Conservation (phyloP, 2,329 filamentous ascomycete species). For the Aspergillus clavatus region DNA sequence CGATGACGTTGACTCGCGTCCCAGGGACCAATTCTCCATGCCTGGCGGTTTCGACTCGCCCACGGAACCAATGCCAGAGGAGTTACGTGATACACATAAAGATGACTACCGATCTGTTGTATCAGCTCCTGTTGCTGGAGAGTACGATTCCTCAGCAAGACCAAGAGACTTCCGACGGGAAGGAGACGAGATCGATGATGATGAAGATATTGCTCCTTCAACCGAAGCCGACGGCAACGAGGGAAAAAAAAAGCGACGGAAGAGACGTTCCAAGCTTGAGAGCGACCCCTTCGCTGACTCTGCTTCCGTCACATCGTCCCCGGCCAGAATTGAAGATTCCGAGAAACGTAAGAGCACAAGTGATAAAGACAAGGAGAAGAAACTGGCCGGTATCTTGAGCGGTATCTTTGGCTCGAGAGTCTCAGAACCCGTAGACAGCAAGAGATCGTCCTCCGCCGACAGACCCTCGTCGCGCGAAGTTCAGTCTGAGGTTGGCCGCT, state of each 20-base stretch:
- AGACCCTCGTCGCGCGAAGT: conserved; percentile 28
- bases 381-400: conserved; percentile 31
- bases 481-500: conserved; percentile 33
- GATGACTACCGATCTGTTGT: conserved; percentile 17
- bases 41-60: neutral
- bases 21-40: neutral
- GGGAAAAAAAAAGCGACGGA: conserved; percentile 24
- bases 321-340: conserved; percentile 28
- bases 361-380: conserved; percentile 30
- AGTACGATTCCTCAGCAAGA: conserved; percentile 9
- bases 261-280: conserved; percentile 24
- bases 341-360: conserved; percentile 31
- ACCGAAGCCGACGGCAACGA: conserved; percentile 12
- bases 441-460: conserved; percentile 24
- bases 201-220: conserved; percentile 11
- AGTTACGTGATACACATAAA: neutral
- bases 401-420: conserved; percentile 37
- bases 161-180: conserved; percentile 19
- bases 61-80: neutral
- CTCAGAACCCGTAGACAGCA: conserved; percentile 25
- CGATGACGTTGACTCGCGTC: neutral
- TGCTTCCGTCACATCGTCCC: conserved; percentile 32
- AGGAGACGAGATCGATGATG: conserved; percentile 18
- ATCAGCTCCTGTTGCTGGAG: conserved; percentile 13
- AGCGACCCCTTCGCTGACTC: conserved; percentile 34